Conservation (phyloP, 1,284 basidiomycete genomes). For the Mycena citricolor region DNA sequence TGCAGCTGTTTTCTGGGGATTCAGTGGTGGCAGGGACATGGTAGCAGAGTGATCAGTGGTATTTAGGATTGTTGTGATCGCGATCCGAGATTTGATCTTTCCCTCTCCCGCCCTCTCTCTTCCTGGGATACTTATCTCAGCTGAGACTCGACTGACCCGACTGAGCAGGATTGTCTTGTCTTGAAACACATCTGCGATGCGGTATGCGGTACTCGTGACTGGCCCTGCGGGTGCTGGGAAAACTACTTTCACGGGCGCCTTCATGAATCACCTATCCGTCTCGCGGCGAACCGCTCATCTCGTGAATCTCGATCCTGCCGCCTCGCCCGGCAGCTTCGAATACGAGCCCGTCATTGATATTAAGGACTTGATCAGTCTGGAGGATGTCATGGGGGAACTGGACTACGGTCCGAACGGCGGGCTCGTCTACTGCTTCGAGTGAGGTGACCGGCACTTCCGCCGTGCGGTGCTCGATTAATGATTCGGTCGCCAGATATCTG, state of each 20-base stretch:
- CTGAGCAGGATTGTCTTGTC: neutral
- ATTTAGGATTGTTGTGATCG: neutral
- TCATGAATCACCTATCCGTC: constrained; percentile 89
- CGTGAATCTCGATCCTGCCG: constrained; percentile 97
- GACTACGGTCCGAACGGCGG: constrained; percentile 97
- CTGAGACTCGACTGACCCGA: no score
- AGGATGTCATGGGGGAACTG: constrained; percentile 97
- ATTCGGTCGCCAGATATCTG: constrained; percentile 54
- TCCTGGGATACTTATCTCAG: no score
- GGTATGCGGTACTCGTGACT: constrained; percentile 86
- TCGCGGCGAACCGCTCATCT: constrained; percentile 87
- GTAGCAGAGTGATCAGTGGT: neutral
- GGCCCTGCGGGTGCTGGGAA: constrained; percentile 96
- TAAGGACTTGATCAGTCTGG: constrained; percentile 87
- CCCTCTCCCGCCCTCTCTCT: neutral
- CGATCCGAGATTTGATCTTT: neutral
- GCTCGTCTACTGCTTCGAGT: constrained; percentile 99
- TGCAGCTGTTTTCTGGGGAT: constrained; percentile 66
- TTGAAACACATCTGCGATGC: constrained; percentile 59
- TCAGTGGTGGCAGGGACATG: constrained; percentile 78
- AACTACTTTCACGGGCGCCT: constrained; percentile 89
- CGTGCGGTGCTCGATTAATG: constrained; percentile 5
- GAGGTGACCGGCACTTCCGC: constrained; percentile 46
- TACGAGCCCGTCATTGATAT: constrained; percentile 95
- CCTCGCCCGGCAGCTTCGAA: constrained; percentile 84